Conservation (phyloP, 768 basidiomycete genomes). For the Amanita phalloides region DNA sequence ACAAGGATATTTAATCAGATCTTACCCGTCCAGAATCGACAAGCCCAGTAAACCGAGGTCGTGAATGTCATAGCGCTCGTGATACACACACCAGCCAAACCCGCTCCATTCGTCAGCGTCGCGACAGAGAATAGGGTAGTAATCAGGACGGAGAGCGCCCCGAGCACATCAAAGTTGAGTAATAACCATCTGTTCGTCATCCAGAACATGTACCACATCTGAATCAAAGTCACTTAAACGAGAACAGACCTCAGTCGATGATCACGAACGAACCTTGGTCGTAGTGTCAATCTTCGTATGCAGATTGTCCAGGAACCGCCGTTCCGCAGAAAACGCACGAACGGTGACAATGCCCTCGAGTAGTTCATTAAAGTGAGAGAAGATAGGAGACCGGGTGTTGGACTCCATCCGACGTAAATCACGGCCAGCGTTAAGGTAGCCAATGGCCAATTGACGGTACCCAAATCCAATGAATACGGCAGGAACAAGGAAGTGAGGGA, state of each 20-base stretch:
- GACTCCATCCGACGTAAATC: slow-evolving; percentile 88
- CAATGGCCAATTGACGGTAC: slow-evolving; percentile 60
- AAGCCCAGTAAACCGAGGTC: slow-evolving; percentile 40
- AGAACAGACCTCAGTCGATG: neutral
- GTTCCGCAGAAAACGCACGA: slow-evolving; percentile 80
- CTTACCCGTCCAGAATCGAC: slow-evolving; percentile 36
- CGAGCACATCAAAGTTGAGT: slow-evolving; percentile 72
- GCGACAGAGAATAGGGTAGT: slow-evolving; percentile 72
- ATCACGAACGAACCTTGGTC: slow-evolving; percentile 41
- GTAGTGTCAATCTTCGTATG: slow-evolving; percentile 68
- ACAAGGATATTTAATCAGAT: neutral
- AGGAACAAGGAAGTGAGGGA: slow-evolving; percentile 78
- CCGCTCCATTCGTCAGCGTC: slow-evolving; percentile 40
- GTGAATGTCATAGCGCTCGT: slow-evolving; percentile 55
- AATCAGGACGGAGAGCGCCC: slow-evolving; percentile 59
- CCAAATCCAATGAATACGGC: slow-evolving; percentile 62
- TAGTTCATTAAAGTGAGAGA: slow-evolving; percentile 73
- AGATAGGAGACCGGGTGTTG: slow-evolving; percentile 76
- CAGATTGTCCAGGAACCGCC: slow-evolving; percentile 63
- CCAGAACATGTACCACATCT: slow-evolving; percentile 87
- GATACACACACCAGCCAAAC: slow-evolving; percentile 64
- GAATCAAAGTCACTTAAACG: neutral
- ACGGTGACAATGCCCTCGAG: slow-evolving; percentile 90
- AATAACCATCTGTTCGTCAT: slow-evolving; percentile 86
- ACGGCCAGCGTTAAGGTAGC: slow-evolving; percentile 71